These are phyloP conservation scores for Vinca major DNA, from an alignment of 305 asterid genomes.

Conservation along the genomic window DNA sequence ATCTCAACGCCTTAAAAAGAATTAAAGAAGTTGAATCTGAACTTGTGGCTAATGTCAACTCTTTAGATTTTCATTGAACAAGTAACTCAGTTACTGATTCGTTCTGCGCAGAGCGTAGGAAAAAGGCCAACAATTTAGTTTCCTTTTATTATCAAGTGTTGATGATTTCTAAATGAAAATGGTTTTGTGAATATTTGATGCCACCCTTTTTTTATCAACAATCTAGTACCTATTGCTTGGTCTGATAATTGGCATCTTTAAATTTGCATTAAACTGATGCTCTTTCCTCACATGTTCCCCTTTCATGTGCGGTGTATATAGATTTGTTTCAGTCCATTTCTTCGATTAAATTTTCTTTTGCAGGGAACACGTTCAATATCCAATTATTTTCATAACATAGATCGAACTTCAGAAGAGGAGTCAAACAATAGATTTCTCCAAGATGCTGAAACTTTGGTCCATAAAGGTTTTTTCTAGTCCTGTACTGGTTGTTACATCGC, in stretches of 20 bases:
- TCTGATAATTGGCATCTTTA: not conserved
- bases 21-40: not conserved
- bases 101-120: not conserved
- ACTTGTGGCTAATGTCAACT: not conserved
- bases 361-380: constrained; percentile 86
- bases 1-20: not conserved
- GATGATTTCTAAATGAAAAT: not conserved
- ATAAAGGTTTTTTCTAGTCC: constrained; percentile 42
- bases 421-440: constrained; percentile 29
- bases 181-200: not conserved
- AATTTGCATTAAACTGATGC: not conserved
- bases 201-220: not conserved
- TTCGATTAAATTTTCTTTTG: constrained; percentile 22
- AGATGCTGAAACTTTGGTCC: constrained; percentile 31
- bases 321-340: constrained; percentile 10
- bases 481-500: constrained; percentile 17
- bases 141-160: not conserved
- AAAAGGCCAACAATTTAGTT: not conserved
- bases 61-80: not conserved
- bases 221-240: not conserved
- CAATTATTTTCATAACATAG: constrained; percentile 56
- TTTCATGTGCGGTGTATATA: not conserved
- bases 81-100: not conserved
- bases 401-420: constrained; percentile 26
- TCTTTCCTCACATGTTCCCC: not conserved